A percentile compares a stretch with the other conserved stretches of the same genome.
Evolutionary conservation across 495 filamentous ascomycete genomes (phyloP).

Genomic region (Penicillium fimorum): DNA sequence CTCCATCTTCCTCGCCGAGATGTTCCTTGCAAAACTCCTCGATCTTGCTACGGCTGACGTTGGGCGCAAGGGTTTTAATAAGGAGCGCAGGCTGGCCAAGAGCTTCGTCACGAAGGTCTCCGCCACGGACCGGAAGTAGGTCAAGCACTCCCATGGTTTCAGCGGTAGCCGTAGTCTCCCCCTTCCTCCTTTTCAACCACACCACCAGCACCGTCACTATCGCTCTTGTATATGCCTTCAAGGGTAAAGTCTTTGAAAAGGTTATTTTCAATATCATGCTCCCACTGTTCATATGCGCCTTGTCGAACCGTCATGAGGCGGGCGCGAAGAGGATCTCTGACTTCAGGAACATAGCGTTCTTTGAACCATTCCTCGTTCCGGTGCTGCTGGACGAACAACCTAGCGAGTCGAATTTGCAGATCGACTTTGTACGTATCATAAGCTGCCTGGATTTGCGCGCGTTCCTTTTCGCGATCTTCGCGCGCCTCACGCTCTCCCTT

Average conservation of each 20-base stretch:
- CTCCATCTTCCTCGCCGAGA: constrained; percentile 78
- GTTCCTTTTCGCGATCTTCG: constrained; percentile 86
- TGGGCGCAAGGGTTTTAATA: constrained; percentile 97
- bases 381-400: constrained; percentile 83
- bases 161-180: constrained; percentile 78
- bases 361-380: constrained; percentile 97
- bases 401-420: constrained; percentile 85
- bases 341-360: constrained; percentile 86
- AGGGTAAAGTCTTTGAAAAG: constrained; percentile 91
- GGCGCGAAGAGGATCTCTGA: constrained; percentile 63
- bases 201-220: constrained; percentile 83
- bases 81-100: constrained; percentile 84
- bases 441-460: constrained; percentile 82
- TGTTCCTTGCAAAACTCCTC: constrained; percentile 92
- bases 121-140: constrained; percentile 73
- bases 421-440: constrained; percentile 96
- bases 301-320: constrained; percentile 74
- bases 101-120: constrained; percentile 80
- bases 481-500: constrained; percentile 73
- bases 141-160: constrained; percentile 92
- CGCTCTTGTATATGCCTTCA: constrained; percentile 92
- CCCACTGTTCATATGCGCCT: constrained; percentile 76
- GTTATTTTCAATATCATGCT: constrained; percentile 74
- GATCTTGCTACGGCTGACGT: constrained; percentile 90
- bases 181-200: constrained; percentile 93